These are phyloP conservation scores for Stachybotrys chartarum DNA, from an alignment of 2,329 filamentous ascomycete genomes.

Conservation along the genomic window DNA sequence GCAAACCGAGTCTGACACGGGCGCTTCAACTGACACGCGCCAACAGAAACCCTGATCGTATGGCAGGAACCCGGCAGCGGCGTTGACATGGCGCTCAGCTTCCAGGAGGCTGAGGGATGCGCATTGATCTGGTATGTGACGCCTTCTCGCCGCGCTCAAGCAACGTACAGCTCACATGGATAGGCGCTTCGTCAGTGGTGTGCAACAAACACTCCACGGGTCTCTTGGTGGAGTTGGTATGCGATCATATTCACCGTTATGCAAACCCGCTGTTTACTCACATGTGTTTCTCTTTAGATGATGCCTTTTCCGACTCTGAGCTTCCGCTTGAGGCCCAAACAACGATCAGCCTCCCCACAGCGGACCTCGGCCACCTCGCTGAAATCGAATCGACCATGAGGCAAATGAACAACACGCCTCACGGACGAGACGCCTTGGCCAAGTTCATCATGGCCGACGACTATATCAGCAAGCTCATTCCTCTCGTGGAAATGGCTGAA, in stretches of 20 bases:
- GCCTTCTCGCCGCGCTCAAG: not conserved
- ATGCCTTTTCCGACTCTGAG: slow-evolving; percentile 76
- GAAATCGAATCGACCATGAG: slow-evolving; percentile 85
- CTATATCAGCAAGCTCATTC: slow-evolving; percentile 81
- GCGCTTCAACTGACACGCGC: slow-evolving; percentile 17
- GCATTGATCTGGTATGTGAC: slow-evolving; percentile 72
- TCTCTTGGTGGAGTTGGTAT: slow-evolving; percentile 56
- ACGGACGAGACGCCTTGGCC: slow-evolving; percentile 75
- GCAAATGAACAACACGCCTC: slow-evolving; percentile 63
- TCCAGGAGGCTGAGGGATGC: slow-evolving; percentile 95
- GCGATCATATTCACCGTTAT: slow-evolving; percentile 7
- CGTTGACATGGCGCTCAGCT: slow-evolving; percentile 95
- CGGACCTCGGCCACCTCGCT: slow-evolving; percentile 72
- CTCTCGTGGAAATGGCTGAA: slow-evolving; percentile 81
- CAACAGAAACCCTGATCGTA: slow-evolving; percentile 86
- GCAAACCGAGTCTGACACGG: slow-evolving; percentile 4
- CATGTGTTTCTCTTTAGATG: slow-evolving; percentile 45
- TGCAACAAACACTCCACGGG: slow-evolving; percentile 67
- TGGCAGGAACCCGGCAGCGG: slow-evolving; percentile 85
- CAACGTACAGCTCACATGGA: slow-evolving; percentile 11
- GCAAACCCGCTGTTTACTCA: not conserved
- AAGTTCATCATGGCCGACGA: slow-evolving; percentile 82
- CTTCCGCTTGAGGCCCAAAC: slow-evolving; percentile 65
- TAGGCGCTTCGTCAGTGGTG: slow-evolving; percentile 85
- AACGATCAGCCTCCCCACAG: slow-evolving; percentile 66